phyloP scores from a whole-genome alignment of 257 asterid species.

The Solanum arcanum region DNA sequence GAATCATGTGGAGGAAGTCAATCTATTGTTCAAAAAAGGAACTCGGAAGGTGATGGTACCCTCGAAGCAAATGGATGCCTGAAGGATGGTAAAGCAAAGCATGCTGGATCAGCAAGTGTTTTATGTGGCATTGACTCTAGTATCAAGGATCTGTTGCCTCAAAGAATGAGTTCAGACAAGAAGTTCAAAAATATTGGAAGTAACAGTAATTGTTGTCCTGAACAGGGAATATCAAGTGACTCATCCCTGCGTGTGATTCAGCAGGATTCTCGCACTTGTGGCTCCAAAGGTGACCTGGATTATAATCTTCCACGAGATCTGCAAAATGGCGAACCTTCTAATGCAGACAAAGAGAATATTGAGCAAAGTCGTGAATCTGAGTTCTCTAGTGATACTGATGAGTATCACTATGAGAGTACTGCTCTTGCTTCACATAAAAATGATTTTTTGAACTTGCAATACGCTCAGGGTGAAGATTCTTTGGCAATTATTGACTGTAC shows the following conservation, averaged over 20 bases:
- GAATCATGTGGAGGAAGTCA: not conserved
- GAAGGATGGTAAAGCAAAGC: not conserved
- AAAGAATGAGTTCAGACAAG: conserved; percentile 8
- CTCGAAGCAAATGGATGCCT: conserved; percentile 3
- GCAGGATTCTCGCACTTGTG: not conserved
- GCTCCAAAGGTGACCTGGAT: not conserved
- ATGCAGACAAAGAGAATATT: conserved; percentile 8
- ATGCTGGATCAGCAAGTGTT: conserved; percentile 7
- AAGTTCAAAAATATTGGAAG: conserved; percentile 14
- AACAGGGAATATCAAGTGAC: conserved; percentile 1
- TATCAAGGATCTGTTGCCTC: conserved; percentile 12
- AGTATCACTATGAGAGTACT: conserved; percentile 28
- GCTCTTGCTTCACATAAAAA: conserved; percentile 29
- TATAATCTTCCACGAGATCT: conserved; percentile 1
- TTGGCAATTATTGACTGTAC: conserved; percentile 21
- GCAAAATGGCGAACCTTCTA: not conserved
- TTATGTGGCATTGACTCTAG: not conserved
- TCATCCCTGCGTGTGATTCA: not conserved
- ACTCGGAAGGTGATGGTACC: conserved; percentile 3
- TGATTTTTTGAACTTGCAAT: conserved; percentile 39
- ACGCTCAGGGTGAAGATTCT: conserved; percentile 34
- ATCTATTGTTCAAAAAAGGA: not conserved
- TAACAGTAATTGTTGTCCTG: conserved; percentile 7
- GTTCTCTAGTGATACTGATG: conserved; percentile 24
- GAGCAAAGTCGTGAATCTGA: conserved; percentile 7